These are phyloP conservation scores for Citrus australasica DNA, from an alignment of 345 rosid genomes.

Conservation along the genomic window DNA sequence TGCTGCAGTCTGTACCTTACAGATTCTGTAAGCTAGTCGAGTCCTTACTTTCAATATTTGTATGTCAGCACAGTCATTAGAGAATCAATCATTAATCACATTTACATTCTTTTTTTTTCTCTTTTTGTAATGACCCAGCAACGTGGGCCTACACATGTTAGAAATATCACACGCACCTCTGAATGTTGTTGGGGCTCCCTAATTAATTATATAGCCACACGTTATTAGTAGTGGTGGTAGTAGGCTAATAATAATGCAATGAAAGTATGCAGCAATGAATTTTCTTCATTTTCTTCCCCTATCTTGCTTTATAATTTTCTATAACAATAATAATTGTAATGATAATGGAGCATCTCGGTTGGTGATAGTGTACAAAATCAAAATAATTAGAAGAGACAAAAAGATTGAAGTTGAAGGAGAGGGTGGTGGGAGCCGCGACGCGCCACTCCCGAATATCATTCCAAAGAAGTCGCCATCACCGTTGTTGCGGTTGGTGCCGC, in stretches of 20 bases:
- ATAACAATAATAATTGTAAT: constrained; percentile 34
- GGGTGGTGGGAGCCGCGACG: constrained; percentile 23
- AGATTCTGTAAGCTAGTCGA: no score
- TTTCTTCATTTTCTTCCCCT: background rate
- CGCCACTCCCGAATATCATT: constrained; percentile 69
- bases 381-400: constrained; percentile 45
- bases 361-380: constrained; percentile 34
- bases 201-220: background rate
- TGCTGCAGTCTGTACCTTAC: no score
- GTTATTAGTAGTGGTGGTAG: no score
- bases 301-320: constrained; percentile 11
- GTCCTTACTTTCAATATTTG: background rate
- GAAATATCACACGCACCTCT: background rate
- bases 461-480: constrained; percentile 46
- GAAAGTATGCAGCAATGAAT: background rate
- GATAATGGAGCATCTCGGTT: constrained; percentile 29
- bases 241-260: background rate
- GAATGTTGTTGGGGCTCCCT: background rate
- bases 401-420: constrained; percentile 20
- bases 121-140: background rate
- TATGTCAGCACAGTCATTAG: background rate
- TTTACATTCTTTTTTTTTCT: background rate
- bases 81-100: background rate
- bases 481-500: constrained; percentile 22
- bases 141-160: background rate